Percentiles rank a stretch among this genome's conserved stretches.
Conservation (phyloP, 2,329 filamentous ascomycete genomes). For the Penicillium brasilianum region DNA sequence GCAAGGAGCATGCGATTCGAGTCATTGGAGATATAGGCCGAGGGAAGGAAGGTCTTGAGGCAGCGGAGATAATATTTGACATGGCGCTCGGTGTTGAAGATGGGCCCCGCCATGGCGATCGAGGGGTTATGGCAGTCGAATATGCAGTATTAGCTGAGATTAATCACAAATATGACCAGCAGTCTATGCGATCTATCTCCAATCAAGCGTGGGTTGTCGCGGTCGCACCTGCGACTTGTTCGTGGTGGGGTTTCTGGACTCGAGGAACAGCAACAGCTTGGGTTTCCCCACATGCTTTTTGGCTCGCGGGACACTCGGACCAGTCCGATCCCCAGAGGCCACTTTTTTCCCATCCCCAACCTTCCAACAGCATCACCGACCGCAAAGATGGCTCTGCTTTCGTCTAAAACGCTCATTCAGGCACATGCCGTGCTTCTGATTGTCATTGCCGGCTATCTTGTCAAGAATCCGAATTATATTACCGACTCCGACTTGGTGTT, state of each 20-base stretch:
- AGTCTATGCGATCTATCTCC: not conserved
- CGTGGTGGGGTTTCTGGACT: constrained; percentile 23
- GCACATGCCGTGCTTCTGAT: constrained; percentile 83
- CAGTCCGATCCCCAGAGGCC: constrained; percentile 15
- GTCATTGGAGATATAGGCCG: constrained; percentile 84
- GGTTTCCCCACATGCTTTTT: constrained; percentile 32
- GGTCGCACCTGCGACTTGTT: constrained; percentile 7
- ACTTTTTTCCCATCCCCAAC: constrained; percentile 12
- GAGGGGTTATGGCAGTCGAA: constrained; percentile 4
- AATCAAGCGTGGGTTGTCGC: not conserved
- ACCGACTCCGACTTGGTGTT: constrained; percentile 81
- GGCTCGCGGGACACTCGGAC: constrained; percentile 17
- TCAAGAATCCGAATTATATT: constrained; percentile 72
- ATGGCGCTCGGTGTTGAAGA: constrained; percentile 64
- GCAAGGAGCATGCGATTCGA: constrained; percentile 87
- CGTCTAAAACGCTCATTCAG: constrained; percentile 78
- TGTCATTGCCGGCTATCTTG: constrained; percentile 81
- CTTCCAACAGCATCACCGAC: not conserved
- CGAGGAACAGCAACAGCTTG: constrained; percentile 21
- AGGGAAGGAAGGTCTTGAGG: constrained; percentile 78
- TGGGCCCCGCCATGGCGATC: constrained; percentile 34
- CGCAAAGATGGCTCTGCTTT: constrained; percentile 75
- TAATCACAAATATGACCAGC: not conserved
- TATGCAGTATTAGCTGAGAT: not conserved
- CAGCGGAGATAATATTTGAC: constrained; percentile 93